Conservation (phyloP, 495 filamentous ascomycete species). For the Aspergillus nidulans region DNA sequence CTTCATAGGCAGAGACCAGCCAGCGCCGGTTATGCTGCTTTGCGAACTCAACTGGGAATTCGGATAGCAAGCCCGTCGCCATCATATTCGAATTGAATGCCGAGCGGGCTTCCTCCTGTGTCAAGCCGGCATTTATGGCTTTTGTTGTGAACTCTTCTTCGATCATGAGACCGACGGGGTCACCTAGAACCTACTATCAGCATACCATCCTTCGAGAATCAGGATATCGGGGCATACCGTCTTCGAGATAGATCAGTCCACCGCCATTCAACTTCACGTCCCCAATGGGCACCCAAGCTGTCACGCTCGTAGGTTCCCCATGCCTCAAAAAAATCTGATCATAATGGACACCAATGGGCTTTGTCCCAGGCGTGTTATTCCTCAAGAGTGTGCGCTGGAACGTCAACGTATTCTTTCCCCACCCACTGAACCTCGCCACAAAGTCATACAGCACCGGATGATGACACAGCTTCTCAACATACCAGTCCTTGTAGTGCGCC, state of each 20-base stretch:
- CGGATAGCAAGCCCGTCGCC: constrained; percentile 44
- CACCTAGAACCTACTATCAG: constrained; percentile 16
- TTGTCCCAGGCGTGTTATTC: constrained; percentile 55
- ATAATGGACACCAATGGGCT: constrained; percentile 61
- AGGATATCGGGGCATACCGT: constrained; percentile 23
- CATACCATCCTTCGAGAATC: neutral
- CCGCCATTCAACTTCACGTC: constrained; percentile 54
- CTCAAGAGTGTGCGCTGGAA: constrained; percentile 48
- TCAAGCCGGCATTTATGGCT: constrained; percentile 40
- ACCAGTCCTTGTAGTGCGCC: constrained; percentile 55
- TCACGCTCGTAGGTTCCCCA: constrained; percentile 53
- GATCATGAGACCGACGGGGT: constrained; percentile 37
- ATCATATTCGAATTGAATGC: constrained; percentile 59
- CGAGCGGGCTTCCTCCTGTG: constrained; percentile 46
- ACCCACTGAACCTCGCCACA: constrained; percentile 49
- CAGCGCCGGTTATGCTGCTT: constrained; percentile 41
- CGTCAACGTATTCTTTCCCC: constrained; percentile 48
- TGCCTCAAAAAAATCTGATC: constrained; percentile 63
- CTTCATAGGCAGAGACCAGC: constrained; percentile 53
- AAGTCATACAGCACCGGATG: constrained; percentile 50
- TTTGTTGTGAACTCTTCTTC: constrained; percentile 46
- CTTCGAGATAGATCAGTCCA: constrained; percentile 59
- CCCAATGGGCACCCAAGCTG: constrained; percentile 63
- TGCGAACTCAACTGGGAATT: constrained; percentile 42
- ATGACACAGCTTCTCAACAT: constrained; percentile 52